Evolutionary conservation across 495 filamentous ascomycete genomes (phyloP).

Genomic region (Polyplosphaeria fusca): DNA sequence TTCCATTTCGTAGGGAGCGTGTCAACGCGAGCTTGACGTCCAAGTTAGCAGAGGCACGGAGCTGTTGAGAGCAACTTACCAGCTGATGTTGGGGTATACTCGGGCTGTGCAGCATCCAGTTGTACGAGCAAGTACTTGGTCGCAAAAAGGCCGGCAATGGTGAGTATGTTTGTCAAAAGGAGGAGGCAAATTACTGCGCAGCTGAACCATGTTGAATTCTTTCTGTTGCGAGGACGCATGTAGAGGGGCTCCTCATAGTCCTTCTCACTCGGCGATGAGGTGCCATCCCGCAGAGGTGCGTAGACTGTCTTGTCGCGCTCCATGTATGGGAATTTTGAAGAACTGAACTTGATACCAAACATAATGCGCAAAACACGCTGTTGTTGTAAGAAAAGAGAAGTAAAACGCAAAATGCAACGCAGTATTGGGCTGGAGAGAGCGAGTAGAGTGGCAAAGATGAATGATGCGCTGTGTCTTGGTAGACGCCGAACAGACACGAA

Average conservation of each 20-base stretch:
- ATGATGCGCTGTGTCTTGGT: no score
- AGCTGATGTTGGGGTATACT: conserved; percentile 2
- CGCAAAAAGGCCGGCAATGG: no score
- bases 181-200: background rate
- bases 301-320: background rate
- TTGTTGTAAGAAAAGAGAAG: background rate
- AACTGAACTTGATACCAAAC: conserved; percentile 7
- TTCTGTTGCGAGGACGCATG: background rate
- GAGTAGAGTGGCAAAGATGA: no score
- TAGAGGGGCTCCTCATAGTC: background rate
- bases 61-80: no score
- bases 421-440: no score
- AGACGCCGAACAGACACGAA: no score
- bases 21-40: conserved; percentile 10
- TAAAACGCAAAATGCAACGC: background rate
- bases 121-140: no score
- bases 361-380: background rate
- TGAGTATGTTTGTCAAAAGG: background rate
- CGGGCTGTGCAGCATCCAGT: no score
- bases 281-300: background rate
- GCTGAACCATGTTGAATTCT: background rate
- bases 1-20: background rate
- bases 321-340: background rate
- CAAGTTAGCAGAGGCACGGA: no score
- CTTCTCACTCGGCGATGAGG: background rate